A percentile compares a stretch with the other conserved stretches of the same genome.
Conservation (phyloP, 371 early-diverging fungal genomes). For the Modicella reniformis region DNA sequence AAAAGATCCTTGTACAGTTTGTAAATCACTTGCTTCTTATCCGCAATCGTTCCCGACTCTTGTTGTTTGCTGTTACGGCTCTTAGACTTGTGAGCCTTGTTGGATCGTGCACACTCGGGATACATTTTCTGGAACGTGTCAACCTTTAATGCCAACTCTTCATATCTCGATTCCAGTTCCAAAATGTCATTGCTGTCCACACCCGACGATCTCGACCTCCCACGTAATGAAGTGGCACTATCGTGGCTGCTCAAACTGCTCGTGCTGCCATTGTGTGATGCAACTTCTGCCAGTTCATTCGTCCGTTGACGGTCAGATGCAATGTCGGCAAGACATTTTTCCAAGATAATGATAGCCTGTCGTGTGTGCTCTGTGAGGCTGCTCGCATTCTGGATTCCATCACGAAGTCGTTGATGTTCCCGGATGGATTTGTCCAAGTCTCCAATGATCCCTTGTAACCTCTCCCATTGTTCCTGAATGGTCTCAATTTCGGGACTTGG, state of each 20-base stretch:
- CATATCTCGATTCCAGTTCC: slow-evolving; percentile 46
- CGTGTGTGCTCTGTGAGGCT: slow-evolving; percentile 38
- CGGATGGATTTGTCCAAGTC: slow-evolving; percentile 35
- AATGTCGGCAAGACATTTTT: slow-evolving; percentile 40
- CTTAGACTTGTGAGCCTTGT: slow-evolving; percentile 13
- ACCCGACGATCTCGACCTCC: slow-evolving; percentile 8
- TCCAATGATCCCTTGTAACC: slow-evolving; percentile 26
- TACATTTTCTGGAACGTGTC: slow-evolving; percentile 41
- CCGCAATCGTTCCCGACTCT: slow-evolving; percentile 35
- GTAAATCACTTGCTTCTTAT: slow-evolving; percentile 35
- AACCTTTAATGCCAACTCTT: slow-evolving; percentile 32
- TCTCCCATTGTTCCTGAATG: slow-evolving; percentile 33
- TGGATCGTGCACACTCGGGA: slow-evolving; percentile 38
- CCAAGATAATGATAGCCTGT: slow-evolving; percentile 30
- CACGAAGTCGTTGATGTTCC: slow-evolving; percentile 51
- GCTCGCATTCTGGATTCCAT: slow-evolving; percentile 37
- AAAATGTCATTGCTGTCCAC: slow-evolving; percentile 52
- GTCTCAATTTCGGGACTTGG: slow-evolving; percentile 29
- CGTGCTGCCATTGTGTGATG: slow-evolving; percentile 14
- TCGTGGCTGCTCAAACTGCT: slow-evolving; percentile 15
- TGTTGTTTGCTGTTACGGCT: slow-evolving; percentile 24
- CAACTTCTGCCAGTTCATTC: slow-evolving; percentile 14
- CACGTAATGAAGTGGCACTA: slow-evolving; percentile 1
- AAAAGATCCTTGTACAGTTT: slow-evolving; percentile 28
- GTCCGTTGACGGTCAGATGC: slow-evolving; percentile 26